Percentiles rank a stretch among this genome's conserved stretches.
These are phyloP conservation scores for Aspergillus ibericus DNA, from an alignment of 2,329 filamentous ascomycete species.

Conservation along the genomic window DNA sequence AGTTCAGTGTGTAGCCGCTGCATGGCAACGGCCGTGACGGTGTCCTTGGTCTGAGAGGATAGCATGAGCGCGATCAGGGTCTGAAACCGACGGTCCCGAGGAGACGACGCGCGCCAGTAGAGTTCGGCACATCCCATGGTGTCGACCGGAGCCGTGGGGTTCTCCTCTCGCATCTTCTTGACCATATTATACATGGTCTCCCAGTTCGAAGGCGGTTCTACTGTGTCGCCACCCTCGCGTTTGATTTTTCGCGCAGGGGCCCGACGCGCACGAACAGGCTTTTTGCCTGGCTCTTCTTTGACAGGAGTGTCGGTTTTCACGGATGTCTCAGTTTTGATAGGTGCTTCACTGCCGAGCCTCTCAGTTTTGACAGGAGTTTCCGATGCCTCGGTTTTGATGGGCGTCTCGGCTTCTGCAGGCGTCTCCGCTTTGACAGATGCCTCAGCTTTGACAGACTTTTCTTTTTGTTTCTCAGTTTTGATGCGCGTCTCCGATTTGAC, in stretches of 20 bases:
- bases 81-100: constrained; percentile 71
- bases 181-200: constrained; percentile 75
- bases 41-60: constrained; percentile 90
- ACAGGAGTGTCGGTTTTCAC: constrained; percentile 19
- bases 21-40: constrained; percentile 83
- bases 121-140: constrained; percentile 84
- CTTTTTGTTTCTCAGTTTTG: background rate
- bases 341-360: background rate
- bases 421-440: background rate
- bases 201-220: constrained; percentile 75
- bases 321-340: background rate
- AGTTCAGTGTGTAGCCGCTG: constrained; percentile 73
- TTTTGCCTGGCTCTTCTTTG: constrained; percentile 25
- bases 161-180: constrained; percentile 72
- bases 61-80: constrained; percentile 88
- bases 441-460: no score
- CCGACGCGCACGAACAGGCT: constrained; percentile 33
- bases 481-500: background rate
- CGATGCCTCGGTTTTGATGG: constrained; percentile 1
- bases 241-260: constrained; percentile 43
- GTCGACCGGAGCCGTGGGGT: constrained; percentile 76
- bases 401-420: background rate
- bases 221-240: constrained; percentile 36
- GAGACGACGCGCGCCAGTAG: constrained; percentile 44
- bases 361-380: constrained; percentile 7